Evolutionary conservation across 371 early-diverging fungal species (phyloP), one percentile per base, ranked within the genome.

Genomic region (Rhizomucor miehei): DNA sequence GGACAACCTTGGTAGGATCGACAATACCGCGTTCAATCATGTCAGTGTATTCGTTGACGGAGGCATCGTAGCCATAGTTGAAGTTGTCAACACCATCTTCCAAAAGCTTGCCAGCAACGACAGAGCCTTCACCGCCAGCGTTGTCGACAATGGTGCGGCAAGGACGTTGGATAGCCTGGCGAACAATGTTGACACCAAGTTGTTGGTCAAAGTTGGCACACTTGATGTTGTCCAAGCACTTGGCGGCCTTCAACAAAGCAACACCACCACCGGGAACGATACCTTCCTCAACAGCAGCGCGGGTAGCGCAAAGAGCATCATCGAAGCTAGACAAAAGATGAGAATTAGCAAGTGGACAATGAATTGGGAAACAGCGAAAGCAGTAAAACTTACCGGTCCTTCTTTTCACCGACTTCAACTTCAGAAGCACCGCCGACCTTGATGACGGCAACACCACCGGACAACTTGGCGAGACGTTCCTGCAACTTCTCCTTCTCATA

Each of bases 361-460:
- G n/a, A n/a, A n/a, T n/a, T n/a, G n/a, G n/a, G n/a, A n/a, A n/a
- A n/a, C n/a, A n/a, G n/a, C n/a, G n/a, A n/a, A n/a, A n/a, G n/a
- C n/a, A n/a, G 1, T 20, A 14, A 34, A 13, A 9, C 37, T 60
- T 58, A 59, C 46, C 97, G 85, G 79, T 98, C 98, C 89, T 98
- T 98, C 93, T 97, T 97, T 79, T 98, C 98, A 57, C 97, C 97
- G 43, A 98, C 98, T 75, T 98, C 98, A 41, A 98, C 95, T 74
- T 98, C 98, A 44, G 94, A 94, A 34, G 90, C 74, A 44, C 98
- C 98, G 58, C 98, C 98, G 54, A 98, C 97, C 73, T 90, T 92
- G 72, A 98, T 95, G 68, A 98, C 98, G 45, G 98, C 98, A 52
- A 98, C 98, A 80, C 98, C 98, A 54, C 96, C 95, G 54, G 91